Evolutionary conservation across 768 basidiomycete genomes (phyloP), one percentile per base, ranked within the genome.

Genomic region (Suillus subalutaceus): DNA sequence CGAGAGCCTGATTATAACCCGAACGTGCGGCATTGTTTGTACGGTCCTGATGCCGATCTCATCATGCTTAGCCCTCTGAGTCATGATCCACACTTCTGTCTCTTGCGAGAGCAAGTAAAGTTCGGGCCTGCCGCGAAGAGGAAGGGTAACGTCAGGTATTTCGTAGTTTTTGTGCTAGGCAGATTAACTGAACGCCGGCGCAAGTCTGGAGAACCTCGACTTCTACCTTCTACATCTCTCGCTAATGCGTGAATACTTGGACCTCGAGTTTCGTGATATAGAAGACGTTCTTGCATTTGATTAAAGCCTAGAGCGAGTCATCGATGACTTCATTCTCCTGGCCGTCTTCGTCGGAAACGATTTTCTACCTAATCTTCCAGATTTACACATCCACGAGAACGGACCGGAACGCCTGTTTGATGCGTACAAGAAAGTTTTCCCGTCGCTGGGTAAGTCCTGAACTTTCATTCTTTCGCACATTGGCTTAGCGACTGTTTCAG

Each of bases 321-420:
- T 99, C 74, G 97, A 99, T 77, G 97, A 99, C 80, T 99, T 99
- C 78, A 92, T 99, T 72, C 83, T 99, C 8, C 87, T 99, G 71
- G 94, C 96, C 30, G 94, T 99, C 35, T 99, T 99, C 72, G 90
- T 99, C 61, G 97, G 97, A 40, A 99, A 99, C 74, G 97, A 98
- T 80, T 99, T 99, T 79, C 78, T 99, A 68, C 97, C 97, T 9
- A 93, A 99, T 80, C 78, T 99, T 65, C 97, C 97, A 6, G 96
- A 97, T 77, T 78, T 99, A 35, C 97, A 99, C 75, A 99, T 99
- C 75, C 95, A 99, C 72, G 94, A 97, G 79, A 97, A 98, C 74
- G 97, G 94, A 18, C 76, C 99, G 69, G 96, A 99, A 79, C 86
- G 84, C 70, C 80, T 99, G 65, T 99, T 97, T 77, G 93, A 94